Conservation (phyloP, 2,329 filamentous ascomycete genomes). For the Amylocarpus encephaloides region DNA sequence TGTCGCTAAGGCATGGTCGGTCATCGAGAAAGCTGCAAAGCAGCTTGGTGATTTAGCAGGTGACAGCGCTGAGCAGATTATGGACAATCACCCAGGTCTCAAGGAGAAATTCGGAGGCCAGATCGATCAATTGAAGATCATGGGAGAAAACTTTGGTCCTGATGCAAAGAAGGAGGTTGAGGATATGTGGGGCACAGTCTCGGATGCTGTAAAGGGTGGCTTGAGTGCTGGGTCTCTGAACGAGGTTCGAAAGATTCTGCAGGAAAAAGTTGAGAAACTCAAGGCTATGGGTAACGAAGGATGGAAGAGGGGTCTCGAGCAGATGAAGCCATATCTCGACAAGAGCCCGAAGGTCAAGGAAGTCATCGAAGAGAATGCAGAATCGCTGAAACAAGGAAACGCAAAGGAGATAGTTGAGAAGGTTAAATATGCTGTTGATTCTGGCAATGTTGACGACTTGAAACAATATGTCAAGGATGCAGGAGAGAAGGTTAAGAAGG, state of each 20-base stretch:
- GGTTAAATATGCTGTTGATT: conserved; percentile 54
- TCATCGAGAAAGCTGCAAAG: conserved; percentile 55
- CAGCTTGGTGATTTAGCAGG: conserved; percentile 55
- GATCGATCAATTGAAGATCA: conserved; percentile 61
- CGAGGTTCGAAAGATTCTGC: conserved; percentile 55
- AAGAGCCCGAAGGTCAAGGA: conserved; percentile 73
- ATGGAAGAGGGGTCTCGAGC: conserved; percentile 64
- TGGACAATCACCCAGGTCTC: conserved; percentile 67
- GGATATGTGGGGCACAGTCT: conserved; percentile 61
- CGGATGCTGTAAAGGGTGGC: conserved; percentile 56
- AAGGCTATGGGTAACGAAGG: conserved; percentile 64
- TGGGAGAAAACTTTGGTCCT: conserved; percentile 64
- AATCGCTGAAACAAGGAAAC: conserved; percentile 62
- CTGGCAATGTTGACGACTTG: conserved; percentile 52
- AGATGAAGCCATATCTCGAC: conserved; percentile 65
- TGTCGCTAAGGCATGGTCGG: conserved; percentile 53
- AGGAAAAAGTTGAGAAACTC: conserved; percentile 64
- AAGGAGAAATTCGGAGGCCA: conserved; percentile 67
- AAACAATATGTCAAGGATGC: conserved; percentile 55
- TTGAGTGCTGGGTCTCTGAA: conserved; percentile 46
- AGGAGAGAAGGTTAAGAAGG: conserved; percentile 54
- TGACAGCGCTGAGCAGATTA: conserved; percentile 56
- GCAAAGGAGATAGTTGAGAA: conserved; percentile 56
- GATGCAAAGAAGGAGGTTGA: conserved; percentile 73
- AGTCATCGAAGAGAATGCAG: conserved; percentile 63